A percentile compares a stretch with the other conserved stretches of the same genome.
phyloP scores from a whole-genome alignment of 345 rosid species.

The Gossypium herbaceum region DNA sequence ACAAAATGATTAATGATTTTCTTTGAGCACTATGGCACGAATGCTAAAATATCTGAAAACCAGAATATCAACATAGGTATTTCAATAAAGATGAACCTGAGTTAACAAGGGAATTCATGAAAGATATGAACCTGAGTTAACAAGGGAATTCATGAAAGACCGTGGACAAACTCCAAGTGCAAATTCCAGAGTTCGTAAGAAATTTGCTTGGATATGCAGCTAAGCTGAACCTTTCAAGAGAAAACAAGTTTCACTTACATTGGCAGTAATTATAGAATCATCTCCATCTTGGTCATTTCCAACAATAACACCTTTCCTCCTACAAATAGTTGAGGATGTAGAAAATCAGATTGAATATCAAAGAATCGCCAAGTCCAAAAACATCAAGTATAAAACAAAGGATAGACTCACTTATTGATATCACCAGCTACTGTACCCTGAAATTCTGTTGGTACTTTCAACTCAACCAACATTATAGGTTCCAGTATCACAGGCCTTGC shows the following conservation, averaged over 20 bases:
- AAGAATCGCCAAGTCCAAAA: background rate
- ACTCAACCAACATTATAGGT: slow-evolving; percentile 93
- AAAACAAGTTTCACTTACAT: slow-evolving; percentile 39
- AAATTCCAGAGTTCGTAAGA: too few species aligned
- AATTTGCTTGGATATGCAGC: background rate
- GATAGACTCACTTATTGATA: slow-evolving; percentile 71
- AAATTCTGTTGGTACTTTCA: slow-evolving; percentile 92
- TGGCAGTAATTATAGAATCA: slow-evolving; percentile 72
- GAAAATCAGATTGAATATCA: slow-evolving; percentile 9
- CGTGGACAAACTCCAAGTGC: background rate
- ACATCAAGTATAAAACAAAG: background rate
- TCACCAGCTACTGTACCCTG: slow-evolving; percentile 98
- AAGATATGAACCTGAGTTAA: background rate
- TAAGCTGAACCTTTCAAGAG: background rate
- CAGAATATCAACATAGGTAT: background rate
- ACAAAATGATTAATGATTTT: background rate
- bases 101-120: background rate
- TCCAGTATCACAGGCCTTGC: slow-evolving; percentile 92
- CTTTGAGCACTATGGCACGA: background rate
- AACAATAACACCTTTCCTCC: slow-evolving; percentile 97
- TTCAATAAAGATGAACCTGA: background rate
- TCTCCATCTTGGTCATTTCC: slow-evolving; percentile 98
- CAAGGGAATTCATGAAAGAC: background rate
- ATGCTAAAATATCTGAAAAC: background rate
- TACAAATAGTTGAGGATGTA: slow-evolving; percentile 18